Evolutionary conservation across 805 yeast species (phyloP).

Genomic region (Spathaspora gorwiae): DNA sequence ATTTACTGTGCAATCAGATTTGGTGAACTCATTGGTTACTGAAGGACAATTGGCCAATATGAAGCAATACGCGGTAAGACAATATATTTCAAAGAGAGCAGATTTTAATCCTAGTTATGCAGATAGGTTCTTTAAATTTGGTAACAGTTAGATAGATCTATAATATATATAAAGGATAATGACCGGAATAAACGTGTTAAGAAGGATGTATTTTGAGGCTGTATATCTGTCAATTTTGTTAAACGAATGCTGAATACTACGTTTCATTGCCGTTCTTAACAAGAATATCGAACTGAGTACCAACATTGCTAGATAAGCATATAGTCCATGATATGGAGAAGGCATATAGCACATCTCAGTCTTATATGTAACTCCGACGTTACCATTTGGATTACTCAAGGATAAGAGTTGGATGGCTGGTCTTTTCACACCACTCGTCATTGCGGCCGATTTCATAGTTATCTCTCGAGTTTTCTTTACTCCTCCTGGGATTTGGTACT

Average conservation of each 20-base stretch:
- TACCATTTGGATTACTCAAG: constrained; percentile 42
- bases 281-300: background rate
- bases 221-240: background rate
- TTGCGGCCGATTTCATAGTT: constrained; percentile 83
- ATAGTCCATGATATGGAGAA: constrained; percentile 44
- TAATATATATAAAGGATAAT: constrained; percentile 3
- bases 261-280: background rate
- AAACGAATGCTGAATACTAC: background rate
- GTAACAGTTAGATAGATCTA: constrained; percentile 1
- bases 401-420: constrained; percentile 89
- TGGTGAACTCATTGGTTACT: constrained; percentile 69
- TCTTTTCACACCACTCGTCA: constrained; percentile 83
- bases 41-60: constrained; percentile 74
- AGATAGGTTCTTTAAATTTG: constrained; percentile 35
- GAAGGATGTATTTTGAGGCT: constrained; percentile 3
- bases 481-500: constrained; percentile 27
- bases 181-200: constrained; percentile 11
- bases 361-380: constrained; percentile 16
- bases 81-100: constrained; percentile 62
- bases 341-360: constrained; percentile 58
- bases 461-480: constrained; percentile 47
- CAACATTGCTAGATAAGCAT: constrained; percentile 24
- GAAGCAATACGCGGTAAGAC: constrained; percentile 57
- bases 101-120: constrained; percentile 59
- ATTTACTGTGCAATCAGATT: constrained; percentile 79